Conservation (phyloP, 2,329 filamentous ascomycete genomes). For the Colletotrichum agaves region DNA sequence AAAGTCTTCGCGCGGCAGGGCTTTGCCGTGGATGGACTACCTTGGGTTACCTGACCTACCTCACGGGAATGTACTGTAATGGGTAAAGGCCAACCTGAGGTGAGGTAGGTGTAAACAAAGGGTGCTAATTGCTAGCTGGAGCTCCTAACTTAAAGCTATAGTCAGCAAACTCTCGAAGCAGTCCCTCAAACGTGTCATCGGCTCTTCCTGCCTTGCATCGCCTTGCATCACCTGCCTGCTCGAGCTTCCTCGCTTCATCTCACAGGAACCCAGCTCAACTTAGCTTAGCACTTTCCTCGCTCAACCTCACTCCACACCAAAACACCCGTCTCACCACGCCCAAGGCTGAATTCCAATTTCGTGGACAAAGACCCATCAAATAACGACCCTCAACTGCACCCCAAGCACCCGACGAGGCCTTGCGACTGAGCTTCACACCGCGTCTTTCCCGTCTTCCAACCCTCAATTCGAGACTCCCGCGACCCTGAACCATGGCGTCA, state of each 20-base stretch:
- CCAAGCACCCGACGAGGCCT: conserved; percentile 14
- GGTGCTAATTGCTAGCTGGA: not conserved
- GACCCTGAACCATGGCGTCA: conserved; percentile 55
- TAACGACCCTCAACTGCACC: conserved; percentile 1
- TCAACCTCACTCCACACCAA: conserved; percentile 1
- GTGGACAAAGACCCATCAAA: not conserved
- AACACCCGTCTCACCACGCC: not conserved
- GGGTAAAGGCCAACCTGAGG: not conserved
- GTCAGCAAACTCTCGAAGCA: not conserved
- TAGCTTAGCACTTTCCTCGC: conserved; percentile 7
- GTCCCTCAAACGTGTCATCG: not conserved
- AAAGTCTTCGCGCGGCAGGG: conserved; percentile 24
- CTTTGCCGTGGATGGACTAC: conserved; percentile 30
- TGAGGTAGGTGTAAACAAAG: conserved; percentile 14
- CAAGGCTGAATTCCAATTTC: conserved; percentile 21
- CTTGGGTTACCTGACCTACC: not conserved
- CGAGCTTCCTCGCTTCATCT: not conserved
- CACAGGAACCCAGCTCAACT: not conserved
- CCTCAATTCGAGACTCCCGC: conserved; percentile 7
- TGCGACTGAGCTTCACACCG: conserved; percentile 17
- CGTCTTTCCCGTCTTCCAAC: conserved; percentile 4
- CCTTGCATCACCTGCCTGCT: conserved; percentile 4
- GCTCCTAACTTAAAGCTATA: not conserved
- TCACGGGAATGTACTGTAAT: not conserved
- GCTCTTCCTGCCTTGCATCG: conserved; percentile 5